Conservation (phyloP, 1,284 basidiomycete species). For the Cryptococcus deneoformans region DNA sequence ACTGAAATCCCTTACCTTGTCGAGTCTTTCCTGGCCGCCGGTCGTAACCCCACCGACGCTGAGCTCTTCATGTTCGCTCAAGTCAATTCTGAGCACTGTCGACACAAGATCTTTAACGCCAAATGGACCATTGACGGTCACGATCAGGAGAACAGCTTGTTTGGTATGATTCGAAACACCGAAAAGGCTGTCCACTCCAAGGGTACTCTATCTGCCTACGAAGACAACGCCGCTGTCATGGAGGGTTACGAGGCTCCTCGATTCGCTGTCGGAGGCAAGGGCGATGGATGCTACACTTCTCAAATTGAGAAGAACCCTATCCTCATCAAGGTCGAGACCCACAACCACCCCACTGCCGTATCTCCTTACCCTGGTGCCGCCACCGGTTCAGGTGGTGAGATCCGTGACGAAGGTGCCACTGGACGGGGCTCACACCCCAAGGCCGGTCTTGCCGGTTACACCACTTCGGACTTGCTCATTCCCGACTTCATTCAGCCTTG, state of each 20-base stretch:
- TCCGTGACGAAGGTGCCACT: constrained; percentile 95
- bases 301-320: constrained; percentile 76
- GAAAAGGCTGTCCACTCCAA: constrained; percentile 66
- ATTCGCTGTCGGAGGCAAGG: constrained; percentile 61
- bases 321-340: constrained; percentile 97
- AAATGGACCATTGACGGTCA: constrained; percentile 84
- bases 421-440: constrained; percentile 95
- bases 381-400: constrained; percentile 97
- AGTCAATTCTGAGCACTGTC: constrained; percentile 99
- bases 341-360: constrained; percentile 98
- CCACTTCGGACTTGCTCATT: constrained; percentile 90
- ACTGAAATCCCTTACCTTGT: constrained; percentile 95
- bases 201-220: constrained; percentile 93
- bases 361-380: constrained; percentile 97
- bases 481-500: constrained; percentile 84
- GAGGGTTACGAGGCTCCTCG: constrained; percentile 73
- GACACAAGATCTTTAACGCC: constrained; percentile 99
- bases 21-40: constrained; percentile 75
- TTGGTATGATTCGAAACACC: constrained; percentile 98
- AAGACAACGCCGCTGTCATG: constrained; percentile 96
- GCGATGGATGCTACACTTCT: constrained; percentile 57
- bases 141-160: constrained; percentile 73
- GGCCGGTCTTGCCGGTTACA: constrained; percentile 91
- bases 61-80: constrained; percentile 99
- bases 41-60: constrained; percentile 88